phyloP scores from a whole-genome alignment of 495 filamentous ascomycete species.

The Xylaria telfairii region DNA sequence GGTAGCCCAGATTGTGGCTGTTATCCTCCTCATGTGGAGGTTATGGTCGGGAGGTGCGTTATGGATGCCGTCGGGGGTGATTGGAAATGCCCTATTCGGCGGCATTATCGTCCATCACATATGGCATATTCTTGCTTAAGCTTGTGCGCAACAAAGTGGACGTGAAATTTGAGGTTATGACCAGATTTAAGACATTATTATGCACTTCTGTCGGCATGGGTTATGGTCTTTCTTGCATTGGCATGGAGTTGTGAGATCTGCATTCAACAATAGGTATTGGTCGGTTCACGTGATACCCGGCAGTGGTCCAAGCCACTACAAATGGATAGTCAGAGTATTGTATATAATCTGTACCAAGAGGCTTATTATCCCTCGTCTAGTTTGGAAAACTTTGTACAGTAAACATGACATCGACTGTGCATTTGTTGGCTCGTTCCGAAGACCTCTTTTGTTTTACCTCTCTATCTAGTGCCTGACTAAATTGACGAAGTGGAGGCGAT shows the following conservation, averaged over 20 bases:
- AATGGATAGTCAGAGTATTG: neutral
- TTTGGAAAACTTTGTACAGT: too few relatives aligned
- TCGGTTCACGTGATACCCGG: constrained; percentile 23
- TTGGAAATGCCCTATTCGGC: constrained; percentile 36
- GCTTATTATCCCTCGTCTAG: neutral
- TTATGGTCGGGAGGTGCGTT: constrained; percentile 34
- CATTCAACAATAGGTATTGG: constrained; percentile 6
- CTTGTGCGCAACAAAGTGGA: neutral
- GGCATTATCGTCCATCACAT: constrained; percentile 37
- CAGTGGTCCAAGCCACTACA: neutral
- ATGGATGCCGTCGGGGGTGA: constrained; percentile 26
- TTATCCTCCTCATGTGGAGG: constrained; percentile 34
- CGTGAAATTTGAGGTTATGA: neutral
- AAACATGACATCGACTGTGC: constrained; percentile 1
- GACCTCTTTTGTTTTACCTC: neutral
- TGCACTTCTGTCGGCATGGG: neutral
- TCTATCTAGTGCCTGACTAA: neutral
- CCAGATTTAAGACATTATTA: neutral
- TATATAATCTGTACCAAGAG: constrained; percentile 18
- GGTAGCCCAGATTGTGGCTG: constrained; percentile 30
- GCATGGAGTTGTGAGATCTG: constrained; percentile 27
- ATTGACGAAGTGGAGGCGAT: too few relatives aligned
- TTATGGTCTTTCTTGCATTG: constrained; percentile 21
- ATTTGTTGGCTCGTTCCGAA: neutral
- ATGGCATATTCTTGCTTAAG: constrained; percentile 32